These are phyloP conservation scores for Ceratocystis destructans DNA, from an alignment of 2,329 filamentous ascomycete species.

Conservation along the genomic window DNA sequence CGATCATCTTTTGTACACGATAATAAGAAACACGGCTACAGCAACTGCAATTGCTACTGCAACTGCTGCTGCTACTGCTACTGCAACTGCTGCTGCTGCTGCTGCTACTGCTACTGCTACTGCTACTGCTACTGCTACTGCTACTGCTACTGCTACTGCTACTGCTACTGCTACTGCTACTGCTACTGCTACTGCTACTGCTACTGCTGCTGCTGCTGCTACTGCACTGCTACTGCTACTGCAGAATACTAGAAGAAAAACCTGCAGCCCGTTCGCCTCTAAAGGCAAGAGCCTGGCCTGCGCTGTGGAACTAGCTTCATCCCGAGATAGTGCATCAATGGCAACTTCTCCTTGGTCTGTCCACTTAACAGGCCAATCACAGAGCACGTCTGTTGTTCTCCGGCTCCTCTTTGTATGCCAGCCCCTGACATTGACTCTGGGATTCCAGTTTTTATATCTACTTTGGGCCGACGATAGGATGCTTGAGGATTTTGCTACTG, in stretches of 20 bases:
- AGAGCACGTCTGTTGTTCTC: background rate
- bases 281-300: background rate
- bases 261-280: background rate
- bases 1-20: too few species aligned
- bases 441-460: background rate
- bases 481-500: slow-evolving; percentile 1
- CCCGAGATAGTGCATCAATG: slow-evolving; percentile 1
- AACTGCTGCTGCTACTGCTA: background rate
- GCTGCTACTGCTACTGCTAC: too few species aligned
- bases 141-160: background rate
- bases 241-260: background rate
- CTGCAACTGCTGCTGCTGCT: background rate
- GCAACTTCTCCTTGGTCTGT: background rate
- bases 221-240: background rate
- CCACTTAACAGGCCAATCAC: slow-evolving; percentile 5
- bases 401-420: background rate
- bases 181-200: background rate
- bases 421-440: slow-evolving; percentile 7
- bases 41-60: background rate
- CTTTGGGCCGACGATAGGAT: slow-evolving; percentile 1
- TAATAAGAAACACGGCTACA: too few species aligned
- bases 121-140: background rate
- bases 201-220: background rate
- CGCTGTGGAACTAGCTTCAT: background rate
- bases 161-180: too few species aligned